These are phyloP conservation scores for Sugiyamaella grinbergsii DNA, from an alignment of 1,139 yeast genomes.

Conservation along the genomic window DNA sequence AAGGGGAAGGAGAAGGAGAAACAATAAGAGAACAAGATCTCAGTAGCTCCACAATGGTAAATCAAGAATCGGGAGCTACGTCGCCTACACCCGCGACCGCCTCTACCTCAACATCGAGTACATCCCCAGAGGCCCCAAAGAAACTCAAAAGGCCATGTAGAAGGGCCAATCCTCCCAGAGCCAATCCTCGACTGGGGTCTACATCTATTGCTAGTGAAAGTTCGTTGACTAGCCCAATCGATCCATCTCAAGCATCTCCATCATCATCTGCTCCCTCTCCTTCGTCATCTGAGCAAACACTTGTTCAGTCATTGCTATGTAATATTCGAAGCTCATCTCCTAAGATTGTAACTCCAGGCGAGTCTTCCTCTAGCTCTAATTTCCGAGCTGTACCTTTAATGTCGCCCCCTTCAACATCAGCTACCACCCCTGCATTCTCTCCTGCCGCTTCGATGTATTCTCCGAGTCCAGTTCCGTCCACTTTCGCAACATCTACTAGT, in stretches of 20 bases:
- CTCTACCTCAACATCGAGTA: neutral
- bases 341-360: constrained; percentile 1
- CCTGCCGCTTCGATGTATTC: constrained; percentile 1
- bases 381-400: constrained; percentile 5
- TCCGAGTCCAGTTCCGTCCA: constrained; percentile 19
- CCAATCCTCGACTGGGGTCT: constrained; percentile 9
- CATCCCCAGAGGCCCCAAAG: constrained; percentile 20
- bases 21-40: no score
- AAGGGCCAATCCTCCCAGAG: constrained; percentile 14
- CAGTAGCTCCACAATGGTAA: no score
- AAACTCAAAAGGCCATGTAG: constrained; percentile 29
- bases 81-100: neutral
- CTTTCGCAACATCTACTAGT: constrained; percentile 14
- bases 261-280: constrained; percentile 13
- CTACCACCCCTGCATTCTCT: neutral
- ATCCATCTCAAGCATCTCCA: neutral
- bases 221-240: constrained; percentile 16
- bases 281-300: constrained; percentile 19
- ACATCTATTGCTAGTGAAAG: constrained; percentile 19
- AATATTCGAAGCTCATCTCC: constrained; percentile 31
- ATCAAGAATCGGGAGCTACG: neutral
- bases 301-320: constrained; percentile 32
- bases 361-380: constrained; percentile 1
- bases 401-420: constrained; percentile 14
- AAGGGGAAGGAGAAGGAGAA: neutral